Base-by-base conservation (phyloP, 257 asterid genomes). In the Ilex asprella region DNA sequence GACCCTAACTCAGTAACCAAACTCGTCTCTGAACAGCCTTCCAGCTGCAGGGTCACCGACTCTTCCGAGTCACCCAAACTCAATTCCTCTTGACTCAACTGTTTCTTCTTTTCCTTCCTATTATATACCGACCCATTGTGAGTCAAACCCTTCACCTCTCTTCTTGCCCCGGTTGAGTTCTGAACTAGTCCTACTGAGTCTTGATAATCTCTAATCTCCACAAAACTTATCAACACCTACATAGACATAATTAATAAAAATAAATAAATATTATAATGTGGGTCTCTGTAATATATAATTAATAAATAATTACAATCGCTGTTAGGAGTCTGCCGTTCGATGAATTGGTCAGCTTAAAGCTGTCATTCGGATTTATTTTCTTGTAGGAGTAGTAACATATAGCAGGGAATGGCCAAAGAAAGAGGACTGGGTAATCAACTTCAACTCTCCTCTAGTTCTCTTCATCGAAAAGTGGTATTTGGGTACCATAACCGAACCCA, bases 191-290 rank as follows among this genome's bases (percentile, higher is more conserved):
- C 54, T 2, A 31, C 30, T 6, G 66, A 31, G 47, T 70, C 78
- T 59, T 54, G 72, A 2, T 65, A 49, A 31, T 76, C 79, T 70
- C 72, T 73, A 0, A 82, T 69, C 73, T 86, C 90, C 44, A 51
- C 80, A 62, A 82, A 75, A 12, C 69, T 75, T 61, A 85, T 27
- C 16, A 66, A 32, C 64, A 85, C 88, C 96, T 88, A 73, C 3
- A 46, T 6, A 27, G 8, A 27, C 3, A 43, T 51, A 30, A 35
- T 8, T 35, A 35, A 35, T 10, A 15, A 11, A 67, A 21, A 30
- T 30, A 7, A 11, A 5, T n/a, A 50, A 10, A 46, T 31, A 11
- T 59, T 2, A 32, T 15, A 8, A 39, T 27, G 16, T 35, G 41
- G 41, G 41, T 35, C 41, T 35, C 41, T 2, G 41, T 3, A 35